These are phyloP conservation scores for Linnemannia schmuckeri DNA, from an alignment of 192 early-diverging fungal species.

Conservation along the genomic window DNA sequence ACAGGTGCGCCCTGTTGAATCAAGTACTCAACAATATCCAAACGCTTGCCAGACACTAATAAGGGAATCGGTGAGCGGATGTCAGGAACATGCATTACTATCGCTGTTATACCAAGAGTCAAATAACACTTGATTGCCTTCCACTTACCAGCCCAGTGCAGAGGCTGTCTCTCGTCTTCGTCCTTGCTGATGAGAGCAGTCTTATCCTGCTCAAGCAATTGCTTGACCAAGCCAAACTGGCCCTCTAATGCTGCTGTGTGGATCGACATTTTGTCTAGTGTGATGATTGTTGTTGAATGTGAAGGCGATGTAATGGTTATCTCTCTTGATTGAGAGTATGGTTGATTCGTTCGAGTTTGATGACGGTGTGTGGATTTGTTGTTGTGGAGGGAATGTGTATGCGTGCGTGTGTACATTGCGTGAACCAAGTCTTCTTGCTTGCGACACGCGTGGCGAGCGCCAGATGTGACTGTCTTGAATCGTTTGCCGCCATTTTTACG, in stretches of 20 bases:
- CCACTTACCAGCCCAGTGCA: constrained; percentile 66
- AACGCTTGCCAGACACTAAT: constrained; percentile 75
- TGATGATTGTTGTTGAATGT: neutral
- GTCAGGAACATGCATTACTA: constrained; percentile 19
- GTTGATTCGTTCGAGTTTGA: neutral
- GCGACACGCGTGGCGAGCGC: neutral
- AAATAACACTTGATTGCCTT: neutral
- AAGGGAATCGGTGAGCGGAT: constrained; percentile 16
- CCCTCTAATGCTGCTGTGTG: constrained; percentile 60
- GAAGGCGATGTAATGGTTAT: neutral
- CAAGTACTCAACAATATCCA: constrained; percentile 75
- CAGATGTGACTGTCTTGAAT: neutral
- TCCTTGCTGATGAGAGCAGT: constrained; percentile 72
- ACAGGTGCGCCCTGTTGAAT: constrained; percentile 73
- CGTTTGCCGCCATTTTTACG: neutral
- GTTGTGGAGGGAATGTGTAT: neutral
- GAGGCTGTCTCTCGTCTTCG: constrained; percentile 65
- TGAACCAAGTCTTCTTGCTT: neutral
- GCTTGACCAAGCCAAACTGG: constrained; percentile 58
- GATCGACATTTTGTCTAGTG: constrained; percentile 38
- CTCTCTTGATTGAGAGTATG: neutral
- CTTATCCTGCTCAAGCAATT: constrained; percentile 67
- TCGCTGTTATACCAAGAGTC: neutral
- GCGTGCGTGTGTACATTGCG: no score
- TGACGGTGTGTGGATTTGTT: neutral